phyloP scores from a whole-genome alignment of 805 yeast species.

The Saccharomycopsis microspora region DNA sequence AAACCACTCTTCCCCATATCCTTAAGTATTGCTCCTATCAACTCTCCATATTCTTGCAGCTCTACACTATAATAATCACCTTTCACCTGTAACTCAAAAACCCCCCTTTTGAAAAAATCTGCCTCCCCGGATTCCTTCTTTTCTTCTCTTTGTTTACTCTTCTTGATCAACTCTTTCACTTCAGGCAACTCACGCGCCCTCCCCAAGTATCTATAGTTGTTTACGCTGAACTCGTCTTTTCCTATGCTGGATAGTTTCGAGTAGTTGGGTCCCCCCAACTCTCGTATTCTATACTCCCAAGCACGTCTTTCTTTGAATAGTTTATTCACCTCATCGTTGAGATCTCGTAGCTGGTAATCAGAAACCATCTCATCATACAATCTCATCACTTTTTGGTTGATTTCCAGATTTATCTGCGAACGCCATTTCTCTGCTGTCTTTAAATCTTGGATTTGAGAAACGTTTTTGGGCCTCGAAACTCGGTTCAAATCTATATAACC shows the following conservation, averaged over 20 bases:
- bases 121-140: slow-evolving; percentile 18
- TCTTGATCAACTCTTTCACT: slow-evolving; percentile 37
- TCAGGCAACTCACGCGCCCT: slow-evolving; percentile 75
- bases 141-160: slow-evolving; percentile 21
- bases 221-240: slow-evolving; percentile 22
- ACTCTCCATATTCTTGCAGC: background rate
- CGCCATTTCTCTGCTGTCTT: slow-evolving; percentile 69
- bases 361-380: slow-evolving; percentile 51
- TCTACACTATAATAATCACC: background rate
- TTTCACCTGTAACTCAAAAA: background rate
- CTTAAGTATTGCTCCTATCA: background rate
- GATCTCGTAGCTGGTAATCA: slow-evolving; percentile 55
- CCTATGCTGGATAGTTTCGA: slow-evolving; percentile 20
- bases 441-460: slow-evolving; percentile 39
- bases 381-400: slow-evolving; percentile 44
- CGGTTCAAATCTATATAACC: slow-evolving; percentile 49
- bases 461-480: slow-evolving; percentile 48
- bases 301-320: slow-evolving; percentile 54
- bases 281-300: slow-evolving; percentile 69
- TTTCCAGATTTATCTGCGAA: slow-evolving; percentile 47
- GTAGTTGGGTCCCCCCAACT: slow-evolving; percentile 68
- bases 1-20: background rate
- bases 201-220: slow-evolving; percentile 70
- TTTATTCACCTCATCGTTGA: slow-evolving; percentile 65
- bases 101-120: slow-evolving; percentile 15